Evolutionary conservation across 2,329 filamentous ascomycete genomes (phyloP).

Genomic region (Fusarium sp.): DNA sequence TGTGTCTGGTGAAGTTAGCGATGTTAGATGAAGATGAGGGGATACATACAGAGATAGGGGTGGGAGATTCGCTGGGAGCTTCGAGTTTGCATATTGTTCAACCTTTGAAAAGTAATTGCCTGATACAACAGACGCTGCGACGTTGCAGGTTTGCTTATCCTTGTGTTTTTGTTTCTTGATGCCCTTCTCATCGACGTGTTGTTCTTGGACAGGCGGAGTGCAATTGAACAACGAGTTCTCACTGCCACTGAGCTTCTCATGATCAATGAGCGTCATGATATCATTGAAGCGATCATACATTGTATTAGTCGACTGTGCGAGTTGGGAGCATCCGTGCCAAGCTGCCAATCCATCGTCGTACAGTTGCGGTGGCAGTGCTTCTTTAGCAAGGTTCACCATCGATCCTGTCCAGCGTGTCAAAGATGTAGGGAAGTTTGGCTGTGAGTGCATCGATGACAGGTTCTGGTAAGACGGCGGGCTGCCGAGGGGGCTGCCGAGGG

Average conservation of each 20-base stretch:
- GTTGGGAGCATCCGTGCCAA: slow-evolving; percentile 58
- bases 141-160: slow-evolving; percentile 28
- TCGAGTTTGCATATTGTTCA: slow-evolving; percentile 82
- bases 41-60: slow-evolving; percentile 73
- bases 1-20: slow-evolving; percentile 64
- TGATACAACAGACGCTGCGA: slow-evolving; percentile 52
- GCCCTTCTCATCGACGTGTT: slow-evolving; percentile 19
- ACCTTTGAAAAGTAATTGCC: slow-evolving; percentile 80
- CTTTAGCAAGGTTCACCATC: slow-evolving; percentile 59
- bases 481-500: slow-evolving; percentile 50
- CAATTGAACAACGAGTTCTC: slow-evolving; percentile 68
- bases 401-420: slow-evolving; percentile 57
- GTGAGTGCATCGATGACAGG: slow-evolving; percentile 13
- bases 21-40: neutral
- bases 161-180: slow-evolving; percentile 38
- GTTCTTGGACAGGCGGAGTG: slow-evolving; percentile 4
- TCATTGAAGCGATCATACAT: slow-evolving; percentile 75
- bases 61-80: slow-evolving; percentile 75
- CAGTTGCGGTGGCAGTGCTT: slow-evolving; percentile 56
- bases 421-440: slow-evolving; percentile 31
- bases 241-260: slow-evolving; percentile 66
- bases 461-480: slow-evolving; percentile 14
- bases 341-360: slow-evolving; percentile 60
- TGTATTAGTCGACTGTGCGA: slow-evolving; percentile 61
- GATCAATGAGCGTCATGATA: slow-evolving; percentile 79